Percentiles rank a stretch among this genome's conserved stretches.
phyloP scores from a whole-genome alignment of 106 monocot species.

The Allium fistulosum region DNA sequence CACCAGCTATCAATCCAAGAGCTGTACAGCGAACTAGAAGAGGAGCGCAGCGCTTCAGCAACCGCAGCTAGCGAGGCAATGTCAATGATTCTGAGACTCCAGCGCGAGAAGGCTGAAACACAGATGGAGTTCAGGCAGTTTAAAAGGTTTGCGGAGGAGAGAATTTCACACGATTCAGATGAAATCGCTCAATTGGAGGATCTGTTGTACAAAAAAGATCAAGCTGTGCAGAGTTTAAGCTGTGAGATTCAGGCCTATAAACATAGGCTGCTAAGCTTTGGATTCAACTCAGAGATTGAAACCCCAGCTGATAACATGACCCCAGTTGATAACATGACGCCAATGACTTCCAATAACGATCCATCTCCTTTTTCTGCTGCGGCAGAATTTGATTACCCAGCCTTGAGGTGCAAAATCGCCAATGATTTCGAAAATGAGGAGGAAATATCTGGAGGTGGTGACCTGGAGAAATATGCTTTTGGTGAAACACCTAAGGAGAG shows the following conservation, averaged over 20 bases:
- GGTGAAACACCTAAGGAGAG: constrained; percentile 19
- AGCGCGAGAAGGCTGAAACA: constrained; percentile 20
- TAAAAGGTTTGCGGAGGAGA: constrained; percentile 14
- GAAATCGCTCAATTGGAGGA: constrained; percentile 11
- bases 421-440: background rate
- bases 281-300: background rate
- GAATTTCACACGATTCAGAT: constrained; percentile 17
- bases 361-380: background rate
- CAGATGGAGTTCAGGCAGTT: constrained; percentile 20
- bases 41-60: constrained; percentile 17
- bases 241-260: constrained; percentile 18
- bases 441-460: background rate
- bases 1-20: constrained; percentile 21
- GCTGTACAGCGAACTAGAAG: constrained; percentile 21
- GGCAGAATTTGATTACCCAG: constrained; percentile 7
- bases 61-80: constrained; percentile 20
- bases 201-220: constrained; percentile 17
- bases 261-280: constrained; percentile 12
- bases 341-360: too few species aligned
- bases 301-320: background rate
- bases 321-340: too few species aligned
- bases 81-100: constrained; percentile 25
- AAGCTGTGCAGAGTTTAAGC: constrained; percentile 11
- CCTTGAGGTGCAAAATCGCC: constrained; percentile 6
- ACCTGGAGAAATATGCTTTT: constrained; percentile 11